These are phyloP conservation scores for Penicillium subrubescens DNA, from an alignment of 495 filamentous ascomycete species.

Conservation along the genomic window DNA sequence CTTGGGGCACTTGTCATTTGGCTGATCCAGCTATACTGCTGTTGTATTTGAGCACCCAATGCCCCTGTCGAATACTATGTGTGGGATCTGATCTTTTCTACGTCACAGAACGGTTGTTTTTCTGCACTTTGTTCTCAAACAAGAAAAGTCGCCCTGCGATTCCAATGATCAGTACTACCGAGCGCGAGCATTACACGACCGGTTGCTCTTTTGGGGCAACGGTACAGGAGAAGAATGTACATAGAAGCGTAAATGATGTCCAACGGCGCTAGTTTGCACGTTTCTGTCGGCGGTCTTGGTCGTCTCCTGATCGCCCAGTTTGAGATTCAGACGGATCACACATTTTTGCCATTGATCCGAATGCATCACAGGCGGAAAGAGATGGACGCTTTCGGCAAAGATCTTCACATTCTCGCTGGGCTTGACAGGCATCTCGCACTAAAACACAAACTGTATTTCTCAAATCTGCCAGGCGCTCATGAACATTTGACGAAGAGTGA, in stretches of 20 bases:
- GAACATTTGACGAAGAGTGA: too few relatives aligned
- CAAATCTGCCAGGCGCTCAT: too few relatives aligned
- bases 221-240: background rate
- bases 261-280: background rate
- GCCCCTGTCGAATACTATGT: background rate
- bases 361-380: constrained; percentile 1
- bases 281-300: background rate
- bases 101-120: background rate
- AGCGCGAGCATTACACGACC: too few relatives aligned
- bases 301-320: background rate
- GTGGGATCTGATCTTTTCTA: background rate
- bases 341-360: background rate
- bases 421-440: background rate
- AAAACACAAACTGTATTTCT: constrained; percentile 3
- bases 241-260: background rate
- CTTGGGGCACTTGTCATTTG: constrained; percentile 3
- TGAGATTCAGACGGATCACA: background rate
- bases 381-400: constrained; percentile 1
- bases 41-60: background rate
- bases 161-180: background rate
- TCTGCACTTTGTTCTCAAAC: background rate
- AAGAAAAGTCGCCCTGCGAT: background rate
- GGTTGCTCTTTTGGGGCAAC: background rate
- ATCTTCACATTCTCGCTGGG: background rate
- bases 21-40: background rate